These are phyloP conservation scores for Eimeria falciformis DNA, from an alignment of 169 alveolate species.

Conservation along the genomic window DNA sequence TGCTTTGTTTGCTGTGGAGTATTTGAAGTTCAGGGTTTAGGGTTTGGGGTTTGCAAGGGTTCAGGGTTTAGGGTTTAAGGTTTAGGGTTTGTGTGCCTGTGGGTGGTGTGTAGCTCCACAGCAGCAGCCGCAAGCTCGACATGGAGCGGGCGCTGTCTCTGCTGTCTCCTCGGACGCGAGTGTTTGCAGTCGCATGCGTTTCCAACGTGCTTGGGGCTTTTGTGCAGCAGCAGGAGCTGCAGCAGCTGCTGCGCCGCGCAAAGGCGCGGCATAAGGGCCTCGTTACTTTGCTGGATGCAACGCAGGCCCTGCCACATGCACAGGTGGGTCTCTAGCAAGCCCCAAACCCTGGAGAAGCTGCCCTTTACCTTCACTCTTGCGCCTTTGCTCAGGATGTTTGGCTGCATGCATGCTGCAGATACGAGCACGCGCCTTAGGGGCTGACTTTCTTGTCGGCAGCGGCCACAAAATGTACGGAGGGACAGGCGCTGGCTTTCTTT, in stretches of 20 bases:
- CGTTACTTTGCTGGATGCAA: slow-evolving; percentile 75
- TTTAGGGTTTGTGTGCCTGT: background rate
- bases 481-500: slow-evolving; percentile 64
- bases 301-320: slow-evolving; percentile 79
- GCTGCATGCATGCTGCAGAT: slow-evolving; percentile 5
- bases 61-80: too few relatives aligned
- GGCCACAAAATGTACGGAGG: slow-evolving; percentile 83
- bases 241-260: background rate
- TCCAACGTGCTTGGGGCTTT: slow-evolving; percentile 79
- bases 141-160: slow-evolving; percentile 60
- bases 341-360: background rate
- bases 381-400: background rate
- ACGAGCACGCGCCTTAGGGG: slow-evolving; percentile 75
- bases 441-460: slow-evolving; percentile 80
- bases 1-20: background rate
- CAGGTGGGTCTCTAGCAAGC: slow-evolving; percentile 6
- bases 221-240: slow-evolving; percentile 10
- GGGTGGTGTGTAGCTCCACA: slow-evolving; percentile 42
- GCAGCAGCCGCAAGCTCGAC: slow-evolving; percentile 57
- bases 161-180: slow-evolving; percentile 73
- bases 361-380: background rate
- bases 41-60: too few relatives aligned
- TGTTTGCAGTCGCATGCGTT: slow-evolving; percentile 71
- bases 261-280: background rate
- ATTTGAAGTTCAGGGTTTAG: background rate